Evolutionary conservation across 2,329 filamentous ascomycete species (phyloP).

Genomic region (Phyllosticta citriasiana): DNA sequence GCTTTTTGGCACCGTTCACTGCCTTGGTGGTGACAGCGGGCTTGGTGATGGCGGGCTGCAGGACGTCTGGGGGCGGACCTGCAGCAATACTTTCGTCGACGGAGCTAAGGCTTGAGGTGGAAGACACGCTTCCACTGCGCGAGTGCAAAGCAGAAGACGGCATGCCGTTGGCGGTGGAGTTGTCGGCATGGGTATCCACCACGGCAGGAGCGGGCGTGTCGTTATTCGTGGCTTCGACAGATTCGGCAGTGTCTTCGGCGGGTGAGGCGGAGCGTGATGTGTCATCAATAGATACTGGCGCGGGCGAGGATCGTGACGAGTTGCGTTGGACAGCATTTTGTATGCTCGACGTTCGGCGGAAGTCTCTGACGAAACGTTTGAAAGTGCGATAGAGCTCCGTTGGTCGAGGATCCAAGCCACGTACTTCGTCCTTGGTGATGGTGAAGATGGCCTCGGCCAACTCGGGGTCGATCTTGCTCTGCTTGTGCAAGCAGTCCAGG

Average conservation of each 20-base stretch:
- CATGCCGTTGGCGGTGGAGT: conserved; percentile 1
- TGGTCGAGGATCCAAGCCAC: conserved; percentile 17
- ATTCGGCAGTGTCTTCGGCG: background rate
- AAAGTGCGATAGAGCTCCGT: conserved; percentile 31
- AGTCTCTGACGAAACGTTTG: conserved; percentile 30
- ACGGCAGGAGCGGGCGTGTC: background rate
- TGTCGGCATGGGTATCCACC: background rate
- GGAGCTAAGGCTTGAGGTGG: conserved; percentile 4
- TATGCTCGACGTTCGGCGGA: background rate
- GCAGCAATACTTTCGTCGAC: conserved; percentile 7
- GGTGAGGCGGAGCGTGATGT: background rate
- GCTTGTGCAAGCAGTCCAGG: conserved; percentile 26
- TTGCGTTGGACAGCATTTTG: background rate
- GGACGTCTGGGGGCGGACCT: conserved; percentile 3
- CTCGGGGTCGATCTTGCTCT: conserved; percentile 27
- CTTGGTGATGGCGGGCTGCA: conserved; percentile 1
- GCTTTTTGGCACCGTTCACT: background rate
- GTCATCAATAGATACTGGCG: background rate
- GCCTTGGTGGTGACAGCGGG: background rate
- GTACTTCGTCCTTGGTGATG: conserved; percentile 26
- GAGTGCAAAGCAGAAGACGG: conserved; percentile 2
- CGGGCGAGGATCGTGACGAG: conserved; percentile 27
- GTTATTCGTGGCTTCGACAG: background rate
- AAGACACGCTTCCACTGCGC: conserved; percentile 5
- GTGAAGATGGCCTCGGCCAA: conserved; percentile 33